A percentile compares a stretch with the other conserved stretches of the same genome.
Evolutionary conservation across 768 basidiomycete species (phyloP).

Genomic region (Psilocybe cyanescens): DNA sequence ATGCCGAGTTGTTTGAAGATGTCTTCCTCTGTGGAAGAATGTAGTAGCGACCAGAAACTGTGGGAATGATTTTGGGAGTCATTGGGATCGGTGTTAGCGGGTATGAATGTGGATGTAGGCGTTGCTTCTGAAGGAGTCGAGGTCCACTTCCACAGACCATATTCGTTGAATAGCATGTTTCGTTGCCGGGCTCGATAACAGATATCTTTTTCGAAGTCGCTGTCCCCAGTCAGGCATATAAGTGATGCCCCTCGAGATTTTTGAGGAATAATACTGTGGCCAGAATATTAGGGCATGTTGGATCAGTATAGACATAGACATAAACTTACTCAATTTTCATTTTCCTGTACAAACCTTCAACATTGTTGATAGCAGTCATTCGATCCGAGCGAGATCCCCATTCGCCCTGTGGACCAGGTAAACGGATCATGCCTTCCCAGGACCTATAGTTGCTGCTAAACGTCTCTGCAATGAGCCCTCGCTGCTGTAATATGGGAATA

Average conservation of each 20-base stretch:
- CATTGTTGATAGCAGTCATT: conserved; percentile 26
- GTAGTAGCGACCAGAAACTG: conserved; percentile 53
- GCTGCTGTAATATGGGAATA: conserved; percentile 42
- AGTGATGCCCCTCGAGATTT: conserved; percentile 56
- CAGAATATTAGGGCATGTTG: conserved; percentile 4
- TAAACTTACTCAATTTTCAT: conserved; percentile 40
- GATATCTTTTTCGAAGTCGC: conserved; percentile 46
- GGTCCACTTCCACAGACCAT: conserved; percentile 67
- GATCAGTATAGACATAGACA: not conserved
- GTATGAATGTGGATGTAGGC: not conserved
- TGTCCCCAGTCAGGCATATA: conserved; percentile 60
- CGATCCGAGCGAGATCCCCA: conserved; percentile 27
- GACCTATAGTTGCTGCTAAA: conserved; percentile 32
- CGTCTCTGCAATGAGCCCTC: conserved; percentile 48
- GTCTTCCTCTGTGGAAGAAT: conserved; percentile 45
- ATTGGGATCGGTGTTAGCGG: not conserved
- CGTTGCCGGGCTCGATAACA: conserved; percentile 43
- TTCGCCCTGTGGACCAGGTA: conserved; percentile 38
- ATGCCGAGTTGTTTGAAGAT: conserved; percentile 48
- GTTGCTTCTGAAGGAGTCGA: conserved; percentile 2
- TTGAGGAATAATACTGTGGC: conserved; percentile 44
- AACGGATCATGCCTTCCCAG: conserved; percentile 57
- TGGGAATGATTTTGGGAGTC: not conserved
- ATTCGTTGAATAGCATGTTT: conserved; percentile 59
- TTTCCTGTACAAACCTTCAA: conserved; percentile 41